Conservation (phyloP, 2,329 filamentous ascomycete genomes). For the Colletotrichum tamarilloi region DNA sequence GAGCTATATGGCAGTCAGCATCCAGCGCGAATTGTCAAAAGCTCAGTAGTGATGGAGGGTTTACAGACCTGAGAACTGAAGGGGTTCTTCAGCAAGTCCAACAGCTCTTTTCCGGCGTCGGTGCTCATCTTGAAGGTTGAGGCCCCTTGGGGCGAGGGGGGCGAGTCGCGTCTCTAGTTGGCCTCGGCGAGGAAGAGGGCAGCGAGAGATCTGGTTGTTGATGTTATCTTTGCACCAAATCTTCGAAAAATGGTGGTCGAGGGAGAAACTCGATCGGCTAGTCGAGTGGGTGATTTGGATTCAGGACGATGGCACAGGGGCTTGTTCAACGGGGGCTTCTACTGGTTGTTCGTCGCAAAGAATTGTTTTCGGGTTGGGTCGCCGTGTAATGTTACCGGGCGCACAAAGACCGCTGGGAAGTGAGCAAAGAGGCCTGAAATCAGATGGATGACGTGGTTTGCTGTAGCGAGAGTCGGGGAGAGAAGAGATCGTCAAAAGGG, state of each 20-base stretch:
- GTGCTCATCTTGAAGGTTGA: constrained; percentile 24
- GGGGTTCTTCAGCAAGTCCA: constrained; percentile 61
- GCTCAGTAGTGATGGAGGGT: no score
- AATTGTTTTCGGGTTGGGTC: neutral
- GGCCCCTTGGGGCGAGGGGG: constrained; percentile 31
- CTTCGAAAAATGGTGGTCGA: neutral
- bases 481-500: constrained; percentile 12
- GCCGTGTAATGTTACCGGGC: neutral
- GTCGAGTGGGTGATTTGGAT: neutral
- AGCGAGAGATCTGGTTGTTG: neutral
- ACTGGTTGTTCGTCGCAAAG: neutral
- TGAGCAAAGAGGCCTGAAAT: neutral
- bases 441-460: constrained; percentile 5
- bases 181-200: neutral
- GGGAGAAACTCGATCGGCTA: neutral
- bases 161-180: constrained; percentile 11
- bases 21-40: neutral
- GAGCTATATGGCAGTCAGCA: constrained; percentile 45
- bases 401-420: constrained; percentile 6
- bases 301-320: neutral
- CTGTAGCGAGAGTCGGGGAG: constrained; percentile 18
- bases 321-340: neutral
- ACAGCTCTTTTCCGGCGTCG: constrained; percentile 55
- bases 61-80: constrained; percentile 58
- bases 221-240: constrained; percentile 21